These are phyloP conservation scores for Mycogone perniciosa DNA, from an alignment of 2,329 filamentous ascomycete species.

Conservation along the genomic window DNA sequence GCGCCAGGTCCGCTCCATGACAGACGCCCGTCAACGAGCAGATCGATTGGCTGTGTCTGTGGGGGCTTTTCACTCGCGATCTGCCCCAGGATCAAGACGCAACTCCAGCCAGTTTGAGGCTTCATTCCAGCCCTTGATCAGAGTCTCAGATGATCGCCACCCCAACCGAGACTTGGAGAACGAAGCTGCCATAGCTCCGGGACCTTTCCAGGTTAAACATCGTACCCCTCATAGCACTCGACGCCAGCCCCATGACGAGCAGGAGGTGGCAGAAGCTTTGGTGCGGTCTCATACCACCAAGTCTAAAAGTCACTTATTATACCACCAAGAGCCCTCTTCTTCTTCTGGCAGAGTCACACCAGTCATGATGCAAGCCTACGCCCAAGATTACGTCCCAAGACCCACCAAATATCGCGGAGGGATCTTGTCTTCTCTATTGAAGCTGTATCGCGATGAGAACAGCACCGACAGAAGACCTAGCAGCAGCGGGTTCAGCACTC, in stretches of 20 bases:
- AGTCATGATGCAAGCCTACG: slow-evolving; percentile 42
- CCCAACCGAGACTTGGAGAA: slow-evolving; percentile 6
- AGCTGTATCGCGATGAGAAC: slow-evolving; percentile 54
- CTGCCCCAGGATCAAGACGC: slow-evolving; percentile 31
- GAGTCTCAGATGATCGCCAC: slow-evolving; percentile 24
- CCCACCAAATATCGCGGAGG: slow-evolving; percentile 66
- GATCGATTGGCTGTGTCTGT: slow-evolving; percentile 34
- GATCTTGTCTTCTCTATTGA: slow-evolving; percentile 65
- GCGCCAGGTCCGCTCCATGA: slow-evolving; percentile 34
- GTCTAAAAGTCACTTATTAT: slow-evolving; percentile 25
- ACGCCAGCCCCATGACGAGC: slow-evolving; percentile 19
- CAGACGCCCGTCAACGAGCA: slow-evolving; percentile 34
- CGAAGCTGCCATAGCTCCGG: slow-evolving; percentile 15
- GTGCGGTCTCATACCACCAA: slow-evolving; percentile 29
- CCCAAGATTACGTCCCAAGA: slow-evolving; percentile 53
- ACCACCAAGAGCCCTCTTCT: slow-evolving; percentile 19
- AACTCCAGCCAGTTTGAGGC: slow-evolving; percentile 28
- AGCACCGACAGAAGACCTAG: slow-evolving; percentile 24
- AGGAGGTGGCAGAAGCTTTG: slow-evolving; percentile 28
- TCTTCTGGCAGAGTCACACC: slow-evolving; percentile 34
- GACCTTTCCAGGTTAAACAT: slow-evolving; percentile 13
- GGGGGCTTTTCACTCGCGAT: slow-evolving; percentile 25
- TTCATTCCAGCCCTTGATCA: slow-evolving; percentile 28
- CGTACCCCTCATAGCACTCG: slow-evolving; percentile 18
- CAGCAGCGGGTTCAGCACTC: slow-evolving; percentile 37